Evolutionary conservation across 805 yeast genomes (phyloP).

Genomic region (Candida khao-thaluensis): DNA sequence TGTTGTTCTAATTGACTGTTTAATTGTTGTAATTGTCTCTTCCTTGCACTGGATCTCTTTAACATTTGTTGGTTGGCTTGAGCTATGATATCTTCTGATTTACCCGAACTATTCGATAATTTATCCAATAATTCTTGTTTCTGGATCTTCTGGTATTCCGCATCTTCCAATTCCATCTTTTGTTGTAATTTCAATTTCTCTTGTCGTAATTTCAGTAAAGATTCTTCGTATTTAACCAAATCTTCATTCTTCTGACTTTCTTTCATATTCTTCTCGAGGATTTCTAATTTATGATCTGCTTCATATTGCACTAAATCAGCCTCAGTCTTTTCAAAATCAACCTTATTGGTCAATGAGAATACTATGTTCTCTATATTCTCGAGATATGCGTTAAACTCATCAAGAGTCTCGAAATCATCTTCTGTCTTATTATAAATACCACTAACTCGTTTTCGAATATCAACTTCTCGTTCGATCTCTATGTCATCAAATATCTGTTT

Average conservation of each 20-base stretch:
- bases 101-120: slow-evolving; percentile 30
- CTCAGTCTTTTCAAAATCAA: slow-evolving; percentile 69
- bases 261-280: slow-evolving; percentile 70
- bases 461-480: slow-evolving; percentile 87
- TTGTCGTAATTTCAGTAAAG: slow-evolving; percentile 52
- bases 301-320: slow-evolving; percentile 67
- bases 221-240: slow-evolving; percentile 62
- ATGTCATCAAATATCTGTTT: slow-evolving; percentile 91
- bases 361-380: slow-evolving; percentile 82
- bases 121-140: slow-evolving; percentile 42
- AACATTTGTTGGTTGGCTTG: slow-evolving; percentile 41
- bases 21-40: slow-evolving; percentile 57
- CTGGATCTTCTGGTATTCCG: slow-evolving; percentile 39
- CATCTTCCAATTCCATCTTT: slow-evolving; percentile 50
- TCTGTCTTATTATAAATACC: slow-evolving; percentile 77
- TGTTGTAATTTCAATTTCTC: slow-evolving; percentile 67
- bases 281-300: slow-evolving; percentile 68
- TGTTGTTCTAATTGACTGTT: slow-evolving; percentile 53
- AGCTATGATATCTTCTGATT: slow-evolving; percentile 40
- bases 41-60: slow-evolving; percentile 64
- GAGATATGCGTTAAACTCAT: slow-evolving; percentile 70
- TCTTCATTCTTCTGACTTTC: slow-evolving; percentile 63
- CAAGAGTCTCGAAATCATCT: slow-evolving; percentile 62
- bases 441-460: slow-evolving; percentile 75
- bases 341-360: slow-evolving; percentile 68